phyloP scores from a whole-genome alignment of 2,329 filamentous ascomycete genomes.

The Colletotrichum cuscutae region DNA sequence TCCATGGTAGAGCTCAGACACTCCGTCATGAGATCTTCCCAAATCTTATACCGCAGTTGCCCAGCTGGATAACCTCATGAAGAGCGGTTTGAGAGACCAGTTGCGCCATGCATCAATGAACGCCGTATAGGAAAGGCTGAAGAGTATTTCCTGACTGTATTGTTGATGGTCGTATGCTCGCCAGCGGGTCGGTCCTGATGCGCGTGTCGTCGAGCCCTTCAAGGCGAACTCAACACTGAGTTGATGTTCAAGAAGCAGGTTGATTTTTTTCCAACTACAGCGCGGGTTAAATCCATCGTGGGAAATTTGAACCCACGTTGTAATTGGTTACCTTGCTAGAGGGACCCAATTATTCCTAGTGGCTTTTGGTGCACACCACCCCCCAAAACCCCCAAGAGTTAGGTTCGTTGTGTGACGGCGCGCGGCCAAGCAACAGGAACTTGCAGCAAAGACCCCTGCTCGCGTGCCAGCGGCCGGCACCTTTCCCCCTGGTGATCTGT shows the following conservation, averaged over 20 bases:
- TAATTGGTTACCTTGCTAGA: neutral
- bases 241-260: neutral
- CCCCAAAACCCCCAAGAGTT: neutral
- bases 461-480: constrained; percentile 24
- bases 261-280: neutral
- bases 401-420: constrained; percentile 14
- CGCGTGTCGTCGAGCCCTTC: neutral
- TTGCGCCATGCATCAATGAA: neutral
- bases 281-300: constrained; percentile 20
- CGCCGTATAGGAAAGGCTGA: neutral
- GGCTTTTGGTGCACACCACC: neutral
- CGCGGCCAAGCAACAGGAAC: constrained; percentile 8
- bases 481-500: constrained; percentile 35
- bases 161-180: neutral
- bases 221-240: neutral
- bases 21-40: too few species aligned
- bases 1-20: too few species aligned
- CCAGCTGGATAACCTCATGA: too few species aligned
- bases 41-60: too few species aligned
- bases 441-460: constrained; percentile 20
- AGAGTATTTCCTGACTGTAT: neutral
- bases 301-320: neutral
- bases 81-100: neutral
- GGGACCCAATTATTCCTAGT: neutral
- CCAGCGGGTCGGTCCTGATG: neutral